Evolutionary conservation across 306 rosid genomes (phyloP).

Genomic region (Geum urbanum): DNA sequence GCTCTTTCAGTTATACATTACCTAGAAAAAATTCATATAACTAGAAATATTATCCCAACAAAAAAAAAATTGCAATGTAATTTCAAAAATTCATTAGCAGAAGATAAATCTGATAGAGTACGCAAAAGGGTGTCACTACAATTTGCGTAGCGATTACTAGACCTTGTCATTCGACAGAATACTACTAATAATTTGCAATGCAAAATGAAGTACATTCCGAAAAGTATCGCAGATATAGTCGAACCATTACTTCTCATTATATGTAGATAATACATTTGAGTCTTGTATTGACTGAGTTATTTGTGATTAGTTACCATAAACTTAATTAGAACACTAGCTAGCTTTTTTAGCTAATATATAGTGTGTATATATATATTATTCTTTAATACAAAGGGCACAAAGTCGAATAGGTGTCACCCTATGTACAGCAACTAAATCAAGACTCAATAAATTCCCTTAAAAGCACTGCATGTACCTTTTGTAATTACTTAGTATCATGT

Average conservation of each 20-base stretch:
- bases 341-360: conserved; percentile 2
- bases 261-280: neutral
- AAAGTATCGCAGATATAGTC: conserved; percentile 13
- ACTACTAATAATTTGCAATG: neutral
- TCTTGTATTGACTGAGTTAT: neutral
- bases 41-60: too few species aligned
- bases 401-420: conserved; percentile 19
- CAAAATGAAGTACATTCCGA: conserved; percentile 17
- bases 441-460: conserved; percentile 11
- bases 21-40: neutral
- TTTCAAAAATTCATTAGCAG: neutral
- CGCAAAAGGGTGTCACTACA: neutral
- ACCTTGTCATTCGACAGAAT: neutral
- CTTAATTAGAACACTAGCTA: neutral
- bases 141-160: neutral
- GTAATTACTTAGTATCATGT: conserved; percentile 42
- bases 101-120: neutral
- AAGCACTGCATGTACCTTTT: conserved; percentile 29
- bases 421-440: conserved; percentile 47
- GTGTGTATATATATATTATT: neutral
- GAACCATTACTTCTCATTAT: conserved; percentile 18
- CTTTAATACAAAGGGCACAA: neutral
- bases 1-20: neutral
- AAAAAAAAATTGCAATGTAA: neutral
- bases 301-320: neutral